These are phyloP conservation scores for Tilletia caries DNA, from an alignment of 1,284 basidiomycete genomes.

Conservation along the genomic window DNA sequence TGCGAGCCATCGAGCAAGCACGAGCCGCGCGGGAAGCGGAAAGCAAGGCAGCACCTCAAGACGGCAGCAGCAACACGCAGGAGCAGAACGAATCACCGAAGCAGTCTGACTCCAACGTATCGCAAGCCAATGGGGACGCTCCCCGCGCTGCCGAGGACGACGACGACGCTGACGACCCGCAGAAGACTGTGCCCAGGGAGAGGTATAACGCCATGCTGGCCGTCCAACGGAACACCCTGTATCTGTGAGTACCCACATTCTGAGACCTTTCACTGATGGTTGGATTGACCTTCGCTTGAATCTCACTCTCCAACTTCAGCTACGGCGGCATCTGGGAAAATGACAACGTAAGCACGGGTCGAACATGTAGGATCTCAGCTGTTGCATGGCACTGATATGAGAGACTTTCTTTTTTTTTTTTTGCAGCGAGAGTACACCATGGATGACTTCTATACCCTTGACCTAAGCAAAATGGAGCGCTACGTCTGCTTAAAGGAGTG, in stretches of 20 bases:
- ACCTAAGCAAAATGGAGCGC: slow-evolving; percentile 48
- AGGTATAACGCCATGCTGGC: slow-evolving; percentile 92
- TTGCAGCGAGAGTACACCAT: slow-evolving; percentile 46
- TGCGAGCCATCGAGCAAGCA: slow-evolving; percentile 16
- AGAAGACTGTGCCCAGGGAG: slow-evolving; percentile 67
- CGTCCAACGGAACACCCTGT: slow-evolving; percentile 77
- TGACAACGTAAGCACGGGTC: slow-evolving; percentile 22
- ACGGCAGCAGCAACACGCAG: not conserved
- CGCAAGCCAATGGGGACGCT: not conserved
- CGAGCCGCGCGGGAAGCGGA: not conserved
- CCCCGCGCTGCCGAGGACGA: not conserved
- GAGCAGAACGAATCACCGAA: not conserved
- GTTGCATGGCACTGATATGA: not conserved
- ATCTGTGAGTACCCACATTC: slow-evolving; percentile 45
- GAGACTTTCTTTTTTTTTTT: no score
- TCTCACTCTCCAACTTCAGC: slow-evolving; percentile 18
- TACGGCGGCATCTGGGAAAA: slow-evolving; percentile 52
- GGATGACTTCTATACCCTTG: slow-evolving; percentile 52
- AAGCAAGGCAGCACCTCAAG: not conserved
- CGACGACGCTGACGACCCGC: slow-evolving; percentile 68
- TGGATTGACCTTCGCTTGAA: slow-evolving; percentile 21
- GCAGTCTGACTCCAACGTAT: not conserved
- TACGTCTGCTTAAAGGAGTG: slow-evolving; percentile 48
- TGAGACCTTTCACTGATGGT: no score
- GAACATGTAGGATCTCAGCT: not conserved